Conservation (phyloP, 2,329 filamentous ascomycete genomes). For the Trichothecium sympodiale region DNA sequence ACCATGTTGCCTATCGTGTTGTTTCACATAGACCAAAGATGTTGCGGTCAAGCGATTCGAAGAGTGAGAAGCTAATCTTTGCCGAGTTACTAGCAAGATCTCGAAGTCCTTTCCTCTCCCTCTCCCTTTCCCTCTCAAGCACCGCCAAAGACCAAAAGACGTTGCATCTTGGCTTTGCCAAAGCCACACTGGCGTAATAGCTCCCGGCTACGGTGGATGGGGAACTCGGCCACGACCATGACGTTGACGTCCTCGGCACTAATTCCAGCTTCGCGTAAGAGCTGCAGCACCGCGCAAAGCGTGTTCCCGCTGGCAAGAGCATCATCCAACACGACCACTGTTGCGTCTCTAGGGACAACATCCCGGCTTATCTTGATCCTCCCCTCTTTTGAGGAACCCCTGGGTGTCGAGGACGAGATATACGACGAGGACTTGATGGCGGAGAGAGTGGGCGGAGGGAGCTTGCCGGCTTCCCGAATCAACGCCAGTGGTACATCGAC, state of each 20-base stretch:
- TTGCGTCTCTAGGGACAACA: conserved; percentile 24
- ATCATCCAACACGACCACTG: conserved; percentile 49
- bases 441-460: conserved; percentile 44
- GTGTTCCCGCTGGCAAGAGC: conserved; percentile 46
- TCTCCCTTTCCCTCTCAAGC: conserved; percentile 7
- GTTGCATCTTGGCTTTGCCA: conserved; percentile 36
- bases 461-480: conserved; percentile 45
- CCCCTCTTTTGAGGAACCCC: conserved; percentile 13
- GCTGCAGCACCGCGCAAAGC: conserved; percentile 37
- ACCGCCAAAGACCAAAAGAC: conserved; percentile 32
- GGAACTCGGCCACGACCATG: conserved; percentile 47
- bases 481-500: conserved; percentile 32
- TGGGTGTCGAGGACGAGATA: conserved; percentile 33
- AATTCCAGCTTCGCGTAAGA: conserved; percentile 33
- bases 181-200: conserved; percentile 35
- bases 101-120: conserved; percentile 1
- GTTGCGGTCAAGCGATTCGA: neutral
- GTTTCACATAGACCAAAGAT: conserved; percentile 1
- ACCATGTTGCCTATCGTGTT: neutral
- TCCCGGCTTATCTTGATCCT: conserved; percentile 38
- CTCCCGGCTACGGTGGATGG: conserved; percentile 38
- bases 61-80: no score
- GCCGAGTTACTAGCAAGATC: neutral
- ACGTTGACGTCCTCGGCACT: conserved; percentile 26
- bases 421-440: conserved; percentile 36